Base-by-base conservation (phyloP, 2,329 filamentous ascomycete species). In the Sarocladium oryzae region DNA sequence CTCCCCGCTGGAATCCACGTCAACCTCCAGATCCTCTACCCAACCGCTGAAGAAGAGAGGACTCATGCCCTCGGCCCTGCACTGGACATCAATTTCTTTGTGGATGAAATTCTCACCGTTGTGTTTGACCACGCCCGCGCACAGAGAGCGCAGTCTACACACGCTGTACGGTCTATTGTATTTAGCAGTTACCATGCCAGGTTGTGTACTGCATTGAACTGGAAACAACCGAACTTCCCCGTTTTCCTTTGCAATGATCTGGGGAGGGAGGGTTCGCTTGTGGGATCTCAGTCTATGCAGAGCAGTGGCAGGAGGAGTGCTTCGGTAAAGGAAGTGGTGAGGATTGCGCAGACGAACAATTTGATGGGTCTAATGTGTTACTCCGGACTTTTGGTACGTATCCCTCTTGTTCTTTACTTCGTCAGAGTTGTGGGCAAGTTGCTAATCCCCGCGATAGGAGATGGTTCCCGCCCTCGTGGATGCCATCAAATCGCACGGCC, bases 181-280 rank as follows among this genome's bases (percentile, higher is more conserved):
- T 96, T 99, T 66, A 95, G 89, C 60, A 95, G 89, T 20, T 96
- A 92, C 68, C 96, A 95, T 64, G 77, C 88, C 11, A 86, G 85
- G 56, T 81, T 97, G 18, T 99, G 93, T 69, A 95, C 89, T 15
- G 91, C 92, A 4, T 72, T 99, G 60, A 99, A 99, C 69, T 99
- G 93, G 93, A 99, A 99, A 68, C 93, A 99, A 67, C 93, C 93
- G 2, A 99, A 97, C 64, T 99, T 96, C 66, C 93, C 93, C 0
- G 89, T 97, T 0, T 88, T 99, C 59, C 77, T 97, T 43, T 96
- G 91, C 71, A 97, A 97, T 66, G 90, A 96, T 54, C 80, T 97
- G 23, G 89, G 89, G 20, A 75, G 78, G 7, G 79, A 84, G 54
- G 77, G 75, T 24, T 63, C 68, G 20, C 32, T 49, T 3, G 68